phyloP scores from a whole-genome alignment of 441 rosid genomes.

The Gossypium gossypioides region DNA sequence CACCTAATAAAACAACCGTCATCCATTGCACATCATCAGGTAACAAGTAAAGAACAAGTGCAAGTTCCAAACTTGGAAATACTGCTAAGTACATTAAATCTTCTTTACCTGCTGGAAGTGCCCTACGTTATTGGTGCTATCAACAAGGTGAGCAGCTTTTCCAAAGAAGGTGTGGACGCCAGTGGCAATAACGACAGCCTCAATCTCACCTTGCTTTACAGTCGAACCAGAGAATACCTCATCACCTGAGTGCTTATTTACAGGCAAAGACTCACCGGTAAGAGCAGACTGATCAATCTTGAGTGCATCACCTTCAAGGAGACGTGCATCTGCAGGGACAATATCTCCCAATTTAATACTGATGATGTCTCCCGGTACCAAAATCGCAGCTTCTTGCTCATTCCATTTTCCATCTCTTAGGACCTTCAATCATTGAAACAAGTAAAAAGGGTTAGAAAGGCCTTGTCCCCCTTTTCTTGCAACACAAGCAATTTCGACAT shows the following conservation, averaged over 20 bases:
- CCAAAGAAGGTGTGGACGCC: constrained; percentile 71
- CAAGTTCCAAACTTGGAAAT: background rate
- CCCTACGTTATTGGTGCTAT: constrained; percentile 56
- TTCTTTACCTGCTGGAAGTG: constrained; percentile 51
- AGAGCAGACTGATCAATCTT: constrained; percentile 66
- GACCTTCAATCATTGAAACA: constrained; percentile 27
- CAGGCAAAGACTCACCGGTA: constrained; percentile 64
- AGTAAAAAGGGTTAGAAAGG: background rate
- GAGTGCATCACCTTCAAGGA: constrained; percentile 60
- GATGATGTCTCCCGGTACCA: constrained; percentile 62
- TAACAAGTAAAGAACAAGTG: background rate
- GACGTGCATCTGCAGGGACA: constrained; percentile 66
- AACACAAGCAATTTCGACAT: background rate
- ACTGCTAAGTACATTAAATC: background rate
- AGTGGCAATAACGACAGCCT: constrained; percentile 63
- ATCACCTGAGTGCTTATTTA: constrained; percentile 42
- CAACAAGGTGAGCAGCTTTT: constrained; percentile 67
- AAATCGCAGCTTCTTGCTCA: constrained; percentile 59
- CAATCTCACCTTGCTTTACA: constrained; percentile 72
- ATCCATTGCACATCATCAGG: background rate
- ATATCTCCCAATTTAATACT: constrained; percentile 67
- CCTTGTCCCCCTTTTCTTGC: background rate
- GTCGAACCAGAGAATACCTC: constrained; percentile 64
- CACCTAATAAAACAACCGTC: constrained; percentile 26
- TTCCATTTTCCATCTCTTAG: constrained; percentile 54